Base-by-base conservation (phyloP, 2,329 filamentous ascomycete genomes). In the Aspergillus sp. region DNA sequence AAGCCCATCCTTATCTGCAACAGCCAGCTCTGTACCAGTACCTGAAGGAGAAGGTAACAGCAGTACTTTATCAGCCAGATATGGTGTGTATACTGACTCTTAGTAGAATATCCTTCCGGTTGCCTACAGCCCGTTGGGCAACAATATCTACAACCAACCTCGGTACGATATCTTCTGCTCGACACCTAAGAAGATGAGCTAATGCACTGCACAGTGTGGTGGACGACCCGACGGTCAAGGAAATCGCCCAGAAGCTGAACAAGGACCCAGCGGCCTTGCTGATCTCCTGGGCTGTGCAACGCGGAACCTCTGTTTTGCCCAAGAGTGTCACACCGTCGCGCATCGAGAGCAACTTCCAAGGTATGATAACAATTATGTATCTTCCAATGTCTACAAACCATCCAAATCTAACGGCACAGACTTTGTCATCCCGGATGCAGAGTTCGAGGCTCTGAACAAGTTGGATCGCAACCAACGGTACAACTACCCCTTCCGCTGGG, bases 1-100 rank as follows among this genome's bases (percentile, higher is more conserved):
- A 88, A 64, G 81, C 82, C 41, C 84, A 88, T 64, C 83, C 85
- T 0, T 87, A 86, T 65, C 73, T 88, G 2, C 84, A 86, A 60
- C 85, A 83, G 59, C 69, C 72, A 0, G 71, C 77, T 4, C 71
- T 88, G 6, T 64, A 83, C 2, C 69, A 76, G 10, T 82, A 77
- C 64, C 80, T 79, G 68, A 71, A 79, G 38, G 69, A 74, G 34
- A 78, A 84, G 59, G 76, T 76, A 50, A 82, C 50, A 19, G 19
- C 14, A 13, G 5, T 4, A 1, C 5, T 16, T 14, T 7, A 29
- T 14, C 4, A n/a, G 2, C 13, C 0, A 17, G 1, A 5, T 14
- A 19, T 21, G 3, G 2, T 10, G 4, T 10, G 3, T 1, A 42
- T 21, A 54, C 19, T 16, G 6, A 6, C 31, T 17, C 16, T 3